These are phyloP conservation scores for Cryptococcus depauperatus DNA, from an alignment of 1,284 basidiomycete species.

Conservation along the genomic window DNA sequence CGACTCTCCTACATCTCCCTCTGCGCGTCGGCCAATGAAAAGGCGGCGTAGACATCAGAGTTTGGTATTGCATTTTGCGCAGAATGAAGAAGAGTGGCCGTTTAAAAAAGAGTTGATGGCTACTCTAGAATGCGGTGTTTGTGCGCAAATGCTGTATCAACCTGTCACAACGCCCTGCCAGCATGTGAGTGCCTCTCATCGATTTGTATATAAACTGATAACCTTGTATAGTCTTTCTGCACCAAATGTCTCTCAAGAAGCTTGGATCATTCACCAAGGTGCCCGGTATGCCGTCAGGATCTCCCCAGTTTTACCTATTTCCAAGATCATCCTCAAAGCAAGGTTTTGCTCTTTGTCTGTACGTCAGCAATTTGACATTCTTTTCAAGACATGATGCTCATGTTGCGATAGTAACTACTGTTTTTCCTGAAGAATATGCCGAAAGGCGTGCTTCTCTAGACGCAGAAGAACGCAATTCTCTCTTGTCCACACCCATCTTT, in stretches of 20 bases:
- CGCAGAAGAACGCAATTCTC: slow-evolving; percentile 64
- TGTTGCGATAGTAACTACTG: slow-evolving; percentile 52
- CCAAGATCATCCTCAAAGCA: slow-evolving; percentile 60
- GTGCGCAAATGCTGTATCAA: slow-evolving; percentile 71
- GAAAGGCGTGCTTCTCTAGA: slow-evolving; percentile 57
- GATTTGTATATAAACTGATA: neutral
- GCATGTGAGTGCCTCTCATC: slow-evolving; percentile 55
- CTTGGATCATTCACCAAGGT: slow-evolving; percentile 71
- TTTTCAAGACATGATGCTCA: neutral
- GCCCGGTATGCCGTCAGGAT: slow-evolving; percentile 74
- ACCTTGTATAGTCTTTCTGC: slow-evolving; percentile 77
- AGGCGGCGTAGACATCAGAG: slow-evolving; percentile 1
- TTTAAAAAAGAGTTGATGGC: slow-evolving; percentile 64
- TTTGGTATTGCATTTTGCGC: neutral
- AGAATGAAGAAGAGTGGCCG: slow-evolving; percentile 15
- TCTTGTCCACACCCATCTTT: slow-evolving; percentile 82
- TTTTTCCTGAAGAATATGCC: slow-evolving; percentile 54
- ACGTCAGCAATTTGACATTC: slow-evolving; percentile 41
- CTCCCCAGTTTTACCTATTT: slow-evolving; percentile 72
- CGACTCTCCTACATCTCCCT: too few species aligned
- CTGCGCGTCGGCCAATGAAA: neutral
- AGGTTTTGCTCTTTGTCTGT: slow-evolving; percentile 62
- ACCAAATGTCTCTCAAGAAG: slow-evolving; percentile 77
- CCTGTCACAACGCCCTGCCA: slow-evolving; percentile 90
- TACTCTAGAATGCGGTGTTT: slow-evolving; percentile 83